phyloP scores from a whole-genome alignment of 768 basidiomycete species.

The Lactarius deliciosus region DNA sequence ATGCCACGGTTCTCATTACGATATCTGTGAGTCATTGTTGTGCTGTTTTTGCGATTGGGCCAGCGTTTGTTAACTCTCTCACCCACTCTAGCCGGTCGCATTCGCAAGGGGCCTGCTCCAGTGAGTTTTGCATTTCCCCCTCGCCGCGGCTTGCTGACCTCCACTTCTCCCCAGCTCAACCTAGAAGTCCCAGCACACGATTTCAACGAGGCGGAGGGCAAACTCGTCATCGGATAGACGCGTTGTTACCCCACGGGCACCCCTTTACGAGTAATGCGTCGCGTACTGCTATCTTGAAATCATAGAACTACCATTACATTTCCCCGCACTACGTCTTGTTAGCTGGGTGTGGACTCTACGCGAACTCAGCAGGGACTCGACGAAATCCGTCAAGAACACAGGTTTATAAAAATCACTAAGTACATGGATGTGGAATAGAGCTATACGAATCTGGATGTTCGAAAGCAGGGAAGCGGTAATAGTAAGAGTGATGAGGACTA shows the following conservation, averaged over 20 bases:
- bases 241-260: background rate
- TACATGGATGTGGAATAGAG: conserved; percentile 14
- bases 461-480: conserved; percentile 18
- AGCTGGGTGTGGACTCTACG: background rate
- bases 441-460: conserved; percentile 8
- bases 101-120: conserved; percentile 95
- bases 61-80: conserved; percentile 15
- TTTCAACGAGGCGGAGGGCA: conserved; percentile 84
- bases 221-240: conserved; percentile 77
- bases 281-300: conserved; percentile 11
- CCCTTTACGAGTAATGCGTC: conserved; percentile 2
- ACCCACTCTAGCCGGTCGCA: conserved; percentile 74
- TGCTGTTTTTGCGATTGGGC: conserved; percentile 14
- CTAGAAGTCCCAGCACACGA: conserved; percentile 89
- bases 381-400: background rate
- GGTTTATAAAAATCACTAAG: background rate
- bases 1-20: conserved; percentile 98
- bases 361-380: background rate
- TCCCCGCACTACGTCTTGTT: background rate
- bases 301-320: conserved; percentile 17
- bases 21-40: conserved; percentile 63
- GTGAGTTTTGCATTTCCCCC: conserved; percentile 46
- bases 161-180: conserved; percentile 61
- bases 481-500: conserved; percentile 19
- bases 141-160: conserved; percentile 10